Percentiles rank a stretch among this genome's conserved stretches.
These are phyloP conservation scores for Porphyrellus cyaneotinctus DNA, from an alignment of 768 basidiomycete species.

Conservation along the genomic window DNA sequence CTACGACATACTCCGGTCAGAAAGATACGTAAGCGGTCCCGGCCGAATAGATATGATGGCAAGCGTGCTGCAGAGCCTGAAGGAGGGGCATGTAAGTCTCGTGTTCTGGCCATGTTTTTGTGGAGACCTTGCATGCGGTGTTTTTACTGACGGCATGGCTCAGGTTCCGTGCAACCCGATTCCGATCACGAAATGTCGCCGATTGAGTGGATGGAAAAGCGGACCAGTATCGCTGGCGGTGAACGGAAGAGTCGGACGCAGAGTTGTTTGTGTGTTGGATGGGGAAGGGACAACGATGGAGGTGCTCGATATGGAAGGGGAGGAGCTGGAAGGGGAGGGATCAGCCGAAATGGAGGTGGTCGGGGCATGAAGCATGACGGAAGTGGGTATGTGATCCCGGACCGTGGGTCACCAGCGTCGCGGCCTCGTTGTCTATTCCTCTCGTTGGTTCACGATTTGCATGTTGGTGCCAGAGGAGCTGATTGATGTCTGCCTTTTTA, in stretches of 20 bases:
- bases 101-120: slow-evolving; percentile 29
- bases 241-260: slow-evolving; percentile 70
- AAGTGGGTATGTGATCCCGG: slow-evolving; percentile 11
- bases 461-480: slow-evolving; percentile 25
- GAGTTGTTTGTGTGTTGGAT: slow-evolving; percentile 74
- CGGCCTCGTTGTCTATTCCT: slow-evolving; percentile 27
- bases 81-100: slow-evolving; percentile 59
- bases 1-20: slow-evolving; percentile 50
- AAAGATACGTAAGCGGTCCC: slow-evolving; percentile 48
- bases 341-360: slow-evolving; percentile 28
- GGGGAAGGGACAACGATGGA: slow-evolving; percentile 59
- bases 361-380: slow-evolving; percentile 19
- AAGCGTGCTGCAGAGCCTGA: slow-evolving; percentile 52
- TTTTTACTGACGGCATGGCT: slow-evolving; percentile 30
- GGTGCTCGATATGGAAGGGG: slow-evolving; percentile 74
- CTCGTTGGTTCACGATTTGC: slow-evolving; percentile 17
- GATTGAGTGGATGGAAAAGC: slow-evolving; percentile 47
- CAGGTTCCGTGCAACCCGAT: slow-evolving; percentile 49
- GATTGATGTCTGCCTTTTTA: slow-evolving; percentile 32
- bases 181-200: slow-evolving; percentile 55
- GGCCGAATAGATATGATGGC: slow-evolving; percentile 65
- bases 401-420: slow-evolving; percentile 19
- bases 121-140: slow-evolving; percentile 29
- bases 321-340: slow-evolving; percentile 41
- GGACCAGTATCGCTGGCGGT: slow-evolving; percentile 60